Evolutionary conservation across 495 filamentous ascomycete genomes (phyloP), one percentile per base, ranked within the genome.

Genomic region (Amniculicola lignicola): DNA sequence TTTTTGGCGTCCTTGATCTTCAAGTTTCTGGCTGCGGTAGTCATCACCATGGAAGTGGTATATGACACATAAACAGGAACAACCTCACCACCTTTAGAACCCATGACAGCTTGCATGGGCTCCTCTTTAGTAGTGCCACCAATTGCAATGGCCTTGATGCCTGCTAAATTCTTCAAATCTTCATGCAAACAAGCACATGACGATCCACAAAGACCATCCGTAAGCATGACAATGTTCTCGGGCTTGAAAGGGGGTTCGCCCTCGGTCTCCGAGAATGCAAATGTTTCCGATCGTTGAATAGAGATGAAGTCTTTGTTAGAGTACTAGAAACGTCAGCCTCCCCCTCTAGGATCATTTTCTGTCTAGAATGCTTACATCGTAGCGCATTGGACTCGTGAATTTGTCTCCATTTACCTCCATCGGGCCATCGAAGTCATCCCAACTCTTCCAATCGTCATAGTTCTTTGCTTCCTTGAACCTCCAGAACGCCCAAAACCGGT

Each of bases 221-320:
- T 50, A 36, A 59, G 48, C 54, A 63, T 54, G 28, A 63, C 55
- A 11, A 59, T 46, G 55, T 63, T 63, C 3, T 23, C 14, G 16
- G 55, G 21, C 9, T 39, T 27, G 45, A 63, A 63, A 10, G 54
- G 39, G 5, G 24, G 38, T 9, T 38, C 44, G 31, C 28, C n/a
- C 14, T 74, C 75, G 36, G 51, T 44, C 22, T 21, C 16, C 21
- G 47, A 45, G 18, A 52, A 22, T 21, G 31, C 29, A 56, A 27
- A 62, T 27, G 71, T 68, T 22, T 44, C 61, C 1, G 27, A 11
- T 1, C 66, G 62, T 44, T 61, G 52, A 33, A 65, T 46, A 24
- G 22, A 29, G 4, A 48, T 31, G 57, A 62, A 42, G 50, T 68
- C 62, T n/a, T 6, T 50, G 45, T 24, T 53, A 25, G 49, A 47